These are phyloP conservation scores for Xylaria sp. DNA, from an alignment of 495 filamentous ascomycete genomes.

Conservation along the genomic window DNA sequence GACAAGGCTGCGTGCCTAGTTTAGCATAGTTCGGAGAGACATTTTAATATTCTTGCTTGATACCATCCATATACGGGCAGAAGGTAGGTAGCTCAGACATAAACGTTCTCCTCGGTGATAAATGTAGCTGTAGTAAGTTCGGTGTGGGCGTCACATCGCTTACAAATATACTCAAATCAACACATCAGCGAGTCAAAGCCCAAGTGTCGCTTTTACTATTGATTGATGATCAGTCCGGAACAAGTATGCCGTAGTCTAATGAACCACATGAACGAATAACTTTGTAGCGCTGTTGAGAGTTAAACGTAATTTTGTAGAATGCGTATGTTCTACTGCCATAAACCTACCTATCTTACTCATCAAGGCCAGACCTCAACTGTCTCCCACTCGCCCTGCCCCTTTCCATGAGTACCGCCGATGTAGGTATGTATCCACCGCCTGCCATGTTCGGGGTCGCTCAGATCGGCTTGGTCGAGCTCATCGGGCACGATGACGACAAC, in stretches of 20 bases:
- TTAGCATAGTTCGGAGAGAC: background rate
- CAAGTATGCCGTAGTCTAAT: background rate
- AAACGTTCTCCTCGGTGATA: background rate
- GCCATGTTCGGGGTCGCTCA: slow-evolving; percentile 68
- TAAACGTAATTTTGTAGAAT: background rate
- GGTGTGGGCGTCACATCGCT: background rate
- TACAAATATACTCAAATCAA: background rate
- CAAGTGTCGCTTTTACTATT: background rate
- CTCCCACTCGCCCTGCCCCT: slow-evolving; percentile 68
- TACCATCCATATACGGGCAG: background rate
- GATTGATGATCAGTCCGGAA: background rate
- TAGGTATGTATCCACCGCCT: slow-evolving; percentile 72
- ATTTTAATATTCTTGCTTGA: background rate
- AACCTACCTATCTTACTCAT: slow-evolving; percentile 22
- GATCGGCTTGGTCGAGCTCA: slow-evolving; percentile 78
- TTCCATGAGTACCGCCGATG: slow-evolving; percentile 49
- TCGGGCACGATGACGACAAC: slow-evolving; percentile 83
- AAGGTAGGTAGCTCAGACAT: background rate
- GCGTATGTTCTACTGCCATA: background rate
- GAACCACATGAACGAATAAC: background rate
- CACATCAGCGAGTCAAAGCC: background rate
- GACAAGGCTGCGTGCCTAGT: background rate
- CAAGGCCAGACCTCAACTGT: slow-evolving; percentile 85
- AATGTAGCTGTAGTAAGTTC: background rate
- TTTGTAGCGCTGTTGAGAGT: background rate